Evolutionary conservation across 2,329 filamentous ascomycete genomes (phyloP).

Genomic region (Immersiporthe knoxdaviesiana): DNA sequence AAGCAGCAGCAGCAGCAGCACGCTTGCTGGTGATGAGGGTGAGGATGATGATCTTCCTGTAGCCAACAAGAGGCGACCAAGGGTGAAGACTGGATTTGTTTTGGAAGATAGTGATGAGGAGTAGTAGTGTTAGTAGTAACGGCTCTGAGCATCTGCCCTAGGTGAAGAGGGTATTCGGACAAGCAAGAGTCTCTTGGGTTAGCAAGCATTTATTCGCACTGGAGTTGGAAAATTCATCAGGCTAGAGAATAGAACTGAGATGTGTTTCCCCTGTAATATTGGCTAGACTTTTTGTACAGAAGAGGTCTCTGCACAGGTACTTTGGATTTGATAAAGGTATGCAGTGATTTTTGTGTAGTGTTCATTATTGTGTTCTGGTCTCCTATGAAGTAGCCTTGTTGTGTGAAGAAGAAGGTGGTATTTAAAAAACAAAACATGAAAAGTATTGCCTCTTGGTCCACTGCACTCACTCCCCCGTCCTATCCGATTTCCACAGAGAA

Average conservation of each 20-base stretch:
- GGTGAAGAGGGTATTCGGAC: not conserved
- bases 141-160: not conserved
- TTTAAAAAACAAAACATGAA: too few relatives aligned
- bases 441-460: not conserved
- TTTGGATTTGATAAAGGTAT: not conserved
- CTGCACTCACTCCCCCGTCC: not conserved
- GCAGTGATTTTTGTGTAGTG: not conserved
- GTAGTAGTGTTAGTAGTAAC: slow-evolving; percentile 5
- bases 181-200: not conserved
- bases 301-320: not conserved
- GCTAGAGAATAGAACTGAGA: not conserved
- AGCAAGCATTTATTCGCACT: not conserved
- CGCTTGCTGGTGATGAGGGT: slow-evolving; percentile 6
- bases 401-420: not conserved
- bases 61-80: slow-evolving; percentile 22
- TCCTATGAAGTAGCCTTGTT: not conserved
- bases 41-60: slow-evolving; percentile 23
- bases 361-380: not conserved
- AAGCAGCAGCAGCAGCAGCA: slow-evolving; percentile 3
- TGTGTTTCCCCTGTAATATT: not conserved
- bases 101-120: slow-evolving; percentile 30
- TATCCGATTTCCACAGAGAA: too few relatives aligned
- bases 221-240: not conserved
- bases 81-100: slow-evolving; percentile 22
- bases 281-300: not conserved